phyloP scores from a whole-genome alignment of 2,329 filamentous ascomycete species.

The Trichoderma citrinoviride region DNA sequence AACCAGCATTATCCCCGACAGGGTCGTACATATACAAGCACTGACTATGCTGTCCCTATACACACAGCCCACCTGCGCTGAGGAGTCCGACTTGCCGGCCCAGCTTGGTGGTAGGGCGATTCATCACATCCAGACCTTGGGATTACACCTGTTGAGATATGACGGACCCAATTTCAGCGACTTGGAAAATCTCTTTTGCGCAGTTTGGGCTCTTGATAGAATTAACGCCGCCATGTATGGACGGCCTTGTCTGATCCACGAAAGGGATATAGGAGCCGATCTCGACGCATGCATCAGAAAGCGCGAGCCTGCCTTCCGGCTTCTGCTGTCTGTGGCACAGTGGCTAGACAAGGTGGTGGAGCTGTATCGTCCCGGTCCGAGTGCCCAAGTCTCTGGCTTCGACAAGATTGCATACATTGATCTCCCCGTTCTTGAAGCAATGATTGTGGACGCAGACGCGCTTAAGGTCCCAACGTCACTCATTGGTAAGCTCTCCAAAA shows the following conservation, averaged over 20 bases:
- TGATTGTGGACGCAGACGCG: conserved; percentile 55
- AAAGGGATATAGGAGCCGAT: conserved; percentile 56
- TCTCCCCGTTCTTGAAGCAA: conserved; percentile 55
- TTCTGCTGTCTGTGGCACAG: conserved; percentile 54
- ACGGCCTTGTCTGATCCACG: conserved; percentile 58
- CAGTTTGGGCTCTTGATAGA: conserved; percentile 59
- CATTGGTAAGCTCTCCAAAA: conserved; percentile 42
- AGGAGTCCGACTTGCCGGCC: conserved; percentile 55
- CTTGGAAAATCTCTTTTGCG: conserved; percentile 53
- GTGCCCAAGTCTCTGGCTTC: conserved; percentile 39
- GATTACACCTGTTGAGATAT: conserved; percentile 51
- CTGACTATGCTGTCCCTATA: conserved; percentile 57
- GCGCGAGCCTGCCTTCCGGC: conserved; percentile 54
- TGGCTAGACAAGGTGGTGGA: conserved; percentile 59
- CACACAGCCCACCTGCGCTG: conserved; percentile 52
- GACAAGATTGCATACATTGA: conserved; percentile 50
- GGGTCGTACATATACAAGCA: conserved; percentile 54
- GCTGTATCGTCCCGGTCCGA: conserved; percentile 56
- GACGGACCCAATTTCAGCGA: conserved; percentile 42
- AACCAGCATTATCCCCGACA: conserved; percentile 52
- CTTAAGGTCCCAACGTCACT: conserved; percentile 48
- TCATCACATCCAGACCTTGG: conserved; percentile 56
- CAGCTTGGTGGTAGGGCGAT: conserved; percentile 53
- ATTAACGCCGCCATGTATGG: conserved; percentile 60
- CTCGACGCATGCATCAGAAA: conserved; percentile 50